Base-by-base conservation (phyloP, 108 stramenopile genomes). In the Nitzschia sp. region DNA sequence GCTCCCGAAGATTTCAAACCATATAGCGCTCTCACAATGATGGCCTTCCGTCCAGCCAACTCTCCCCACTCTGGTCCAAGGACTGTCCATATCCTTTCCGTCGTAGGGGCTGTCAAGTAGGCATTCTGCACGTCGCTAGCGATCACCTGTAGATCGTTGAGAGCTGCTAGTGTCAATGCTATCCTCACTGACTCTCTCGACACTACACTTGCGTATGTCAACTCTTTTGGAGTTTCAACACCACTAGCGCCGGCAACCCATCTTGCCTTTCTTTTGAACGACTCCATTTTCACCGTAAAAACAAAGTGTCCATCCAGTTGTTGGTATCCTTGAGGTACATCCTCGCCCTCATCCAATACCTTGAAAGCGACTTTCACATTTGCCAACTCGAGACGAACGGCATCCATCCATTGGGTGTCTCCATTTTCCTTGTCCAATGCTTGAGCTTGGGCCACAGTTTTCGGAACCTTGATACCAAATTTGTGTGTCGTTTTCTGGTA, bases 1-100 rank as follows among this genome's bases (percentile, higher is more conserved):
- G 44, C 19, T 25, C 77, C 85, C 29, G 75, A 60, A 21, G 66
- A 63, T 37, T 77, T 79, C 21, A 85, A 38, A 24, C 84, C 84
- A 54, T 85, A 85, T 0, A 85, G 38, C 7, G 75, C 80, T 34
- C 67, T 61, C 3, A 59, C 67, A 8, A 77, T 56, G 2, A 42
- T 67, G 6, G 65, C 77, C 21, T 10, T 29, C 38, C 59, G 53
- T 39, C 69, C 68, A 21, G 65, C 53, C 6, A 70, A 44, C n/a
- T 38, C 19, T 14, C 83, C 83, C 52, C 59, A 78, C 26, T 83
- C 79, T 51, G 62, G 51, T 61, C 75, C 75, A 48, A 46, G 25
- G 2, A 70, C 46, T 8, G 53, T 70, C 24, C 54, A 75, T n/a
- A 78, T 44, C 64, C 41, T 72, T 42, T 78, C 67, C 8, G 46